Evolutionary conservation across 176 grass and related monocot genomes (phyloP), one percentile per base, ranked within the genome.

Genomic region (Typha latifolia): DNA sequence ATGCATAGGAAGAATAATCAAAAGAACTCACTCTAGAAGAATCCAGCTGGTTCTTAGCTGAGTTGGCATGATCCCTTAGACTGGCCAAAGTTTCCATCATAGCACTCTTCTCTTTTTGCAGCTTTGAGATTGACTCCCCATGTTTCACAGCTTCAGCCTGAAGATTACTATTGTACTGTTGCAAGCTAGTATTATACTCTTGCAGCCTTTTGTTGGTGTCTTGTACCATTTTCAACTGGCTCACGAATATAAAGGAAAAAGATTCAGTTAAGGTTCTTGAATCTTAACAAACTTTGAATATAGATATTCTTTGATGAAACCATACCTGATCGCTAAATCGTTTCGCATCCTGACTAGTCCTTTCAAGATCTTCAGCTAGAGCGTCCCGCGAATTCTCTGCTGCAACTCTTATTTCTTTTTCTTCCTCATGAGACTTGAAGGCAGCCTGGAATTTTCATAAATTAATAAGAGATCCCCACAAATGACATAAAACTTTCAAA

Each of bases 141-240:
- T 82, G 84, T 73, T 94, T 86, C 9, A 77, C 67, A 32, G 77
- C 84, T 59, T 94, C 95, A 74, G 81, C 83, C 73, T 99, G 95
- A 52, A 99, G 80, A 75, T 83, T 99, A 73, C 81, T 87, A 75
- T 94, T 99, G 74, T 99, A 99, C 12, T 87, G 86, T 62, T 94
- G 95, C 69, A 99, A 78, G 61, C 86, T 99, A 20, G 81, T 69
- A 50, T 87, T 99, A 74, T 99, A 94, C 12, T 87, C 89, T 55
- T 89, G 85, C 24, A 99, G 66, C 22, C 79, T 87, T 70, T 83
- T 93, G 48, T 84, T 79, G 0, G 84, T 99, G 14, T 90, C 86
- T 84, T 99, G 83, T 1, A 93, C 74, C 84, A 87, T 94, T 84
- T 87, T 90, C 55, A 99, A 53, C 95, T 99, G 59, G 24, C 73